A percentile compares a stretch with the other conserved stretches of the same genome.
These are phyloP conservation scores for Juncus effusus DNA, from an alignment of 176 grass and related monocot genomes.

Conservation along the genomic window DNA sequence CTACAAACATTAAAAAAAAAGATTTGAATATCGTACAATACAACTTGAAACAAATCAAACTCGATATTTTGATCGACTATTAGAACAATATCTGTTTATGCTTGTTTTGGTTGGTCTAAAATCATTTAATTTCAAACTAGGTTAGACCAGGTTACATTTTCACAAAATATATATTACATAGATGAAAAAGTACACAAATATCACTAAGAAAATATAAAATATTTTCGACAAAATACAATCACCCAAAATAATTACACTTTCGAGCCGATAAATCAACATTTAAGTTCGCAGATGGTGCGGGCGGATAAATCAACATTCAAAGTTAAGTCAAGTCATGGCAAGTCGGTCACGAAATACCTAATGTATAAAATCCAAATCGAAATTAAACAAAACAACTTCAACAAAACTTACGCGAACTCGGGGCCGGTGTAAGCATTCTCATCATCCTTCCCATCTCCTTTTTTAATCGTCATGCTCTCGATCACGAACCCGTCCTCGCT, in stretches of 20 bases:
- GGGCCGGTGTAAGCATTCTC: conserved; percentile 66
- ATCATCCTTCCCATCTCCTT: conserved; percentile 34
- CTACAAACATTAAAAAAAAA: conserved; percentile 33
- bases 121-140: background rate
- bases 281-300: no score
- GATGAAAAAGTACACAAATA: background rate
- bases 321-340: no score
- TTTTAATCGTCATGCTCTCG: conserved; percentile 66
- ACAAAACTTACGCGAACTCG: conserved; percentile 71
- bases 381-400: conserved; percentile 3
- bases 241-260: no score
- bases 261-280: no score
- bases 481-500: conserved; percentile 63
- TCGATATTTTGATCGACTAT: background rate
- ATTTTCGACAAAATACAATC: no score
- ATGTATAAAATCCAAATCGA: conserved; percentile 1
- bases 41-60: background rate
- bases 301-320: no score
- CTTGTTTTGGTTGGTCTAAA: background rate
- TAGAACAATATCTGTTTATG: no score
- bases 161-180: no score
- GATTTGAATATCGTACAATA: background rate
- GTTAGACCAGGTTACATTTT: no score
- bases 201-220: background rate
- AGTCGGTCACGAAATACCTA: background rate